These are phyloP conservation scores for Ambispora gerdemannii DNA, from an alignment of 192 early-diverging fungal species.

Conservation along the genomic window DNA sequence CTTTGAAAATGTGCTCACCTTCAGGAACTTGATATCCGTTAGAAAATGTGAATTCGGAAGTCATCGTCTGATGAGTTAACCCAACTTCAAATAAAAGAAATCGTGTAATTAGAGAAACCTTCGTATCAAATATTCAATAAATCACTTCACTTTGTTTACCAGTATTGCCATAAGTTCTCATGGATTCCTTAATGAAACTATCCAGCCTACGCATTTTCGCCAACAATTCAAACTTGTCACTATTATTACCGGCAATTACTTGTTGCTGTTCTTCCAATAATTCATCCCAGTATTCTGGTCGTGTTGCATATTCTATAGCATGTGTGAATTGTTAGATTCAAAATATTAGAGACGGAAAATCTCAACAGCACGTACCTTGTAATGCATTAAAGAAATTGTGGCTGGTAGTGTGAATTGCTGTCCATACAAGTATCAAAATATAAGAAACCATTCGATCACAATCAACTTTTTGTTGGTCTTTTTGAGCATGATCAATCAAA, in stretches of 20 bases:
- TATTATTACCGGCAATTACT: neutral
- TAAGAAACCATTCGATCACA: neutral
- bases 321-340: neutral
- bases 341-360: neutral
- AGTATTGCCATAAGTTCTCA: neutral
- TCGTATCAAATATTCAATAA: no score
- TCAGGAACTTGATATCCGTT: slow-evolving; percentile 24
- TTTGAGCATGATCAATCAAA: no score
- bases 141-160: no score
- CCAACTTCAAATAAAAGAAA: neutral
- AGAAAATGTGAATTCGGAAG: neutral
- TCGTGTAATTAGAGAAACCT: neutral
- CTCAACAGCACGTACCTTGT: neutral
- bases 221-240: neutral
- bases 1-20: no score
- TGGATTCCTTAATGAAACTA: slow-evolving; percentile 20
- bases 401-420: slow-evolving; percentile 1
- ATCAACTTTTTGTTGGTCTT: neutral
- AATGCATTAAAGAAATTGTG: neutral
- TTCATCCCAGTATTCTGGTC: slow-evolving; percentile 1
- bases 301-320: slow-evolving; percentile 2
- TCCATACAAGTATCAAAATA: neutral
- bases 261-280: slow-evolving; percentile 8
- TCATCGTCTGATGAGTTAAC: neutral
- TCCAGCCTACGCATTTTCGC: slow-evolving; percentile 14